Conservation (phyloP, 1,139 yeast genomes). For the Dujonia santamariae region DNA sequence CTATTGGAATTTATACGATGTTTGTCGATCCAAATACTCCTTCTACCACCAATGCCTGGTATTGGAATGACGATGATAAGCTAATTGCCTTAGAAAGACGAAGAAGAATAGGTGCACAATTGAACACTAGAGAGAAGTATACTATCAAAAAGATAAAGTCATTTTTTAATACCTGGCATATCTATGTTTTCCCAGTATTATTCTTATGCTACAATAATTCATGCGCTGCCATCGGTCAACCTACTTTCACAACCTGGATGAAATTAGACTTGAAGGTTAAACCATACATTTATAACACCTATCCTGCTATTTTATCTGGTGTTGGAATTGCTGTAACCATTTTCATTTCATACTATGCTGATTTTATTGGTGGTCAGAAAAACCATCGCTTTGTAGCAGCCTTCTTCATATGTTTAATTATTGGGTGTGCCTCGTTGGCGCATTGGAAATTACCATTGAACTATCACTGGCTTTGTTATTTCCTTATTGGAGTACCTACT, state of each 20-base stretch:
- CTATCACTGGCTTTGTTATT: slow-evolving; percentile 49
- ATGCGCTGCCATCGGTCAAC: slow-evolving; percentile 41
- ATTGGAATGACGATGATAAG: slow-evolving; percentile 31
- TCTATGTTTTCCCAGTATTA: slow-evolving; percentile 45
- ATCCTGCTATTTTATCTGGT: slow-evolving; percentile 47
- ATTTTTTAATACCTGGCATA: slow-evolving; percentile 49
- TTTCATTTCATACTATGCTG: slow-evolving; percentile 38
- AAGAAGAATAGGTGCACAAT: slow-evolving; percentile 43
- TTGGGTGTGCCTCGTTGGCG: slow-evolving; percentile 44
- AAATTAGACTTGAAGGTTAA: slow-evolving; percentile 38
- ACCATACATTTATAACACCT: slow-evolving; percentile 42
- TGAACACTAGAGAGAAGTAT: slow-evolving; percentile 42
- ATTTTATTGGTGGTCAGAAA: slow-evolving; percentile 40
- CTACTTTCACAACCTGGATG: slow-evolving; percentile 55
- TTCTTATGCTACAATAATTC: slow-evolving; percentile 50
- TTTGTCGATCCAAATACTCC: slow-evolving; percentile 38
- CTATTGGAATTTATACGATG: slow-evolving; percentile 35
- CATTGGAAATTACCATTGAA: slow-evolving; percentile 46
- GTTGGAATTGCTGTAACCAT: slow-evolving; percentile 41
- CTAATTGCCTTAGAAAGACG: slow-evolving; percentile 38
- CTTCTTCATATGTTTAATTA: slow-evolving; percentile 32
- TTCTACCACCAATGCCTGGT: slow-evolving; percentile 36
- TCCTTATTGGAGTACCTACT: slow-evolving; percentile 45
- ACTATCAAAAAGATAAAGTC: slow-evolving; percentile 37
- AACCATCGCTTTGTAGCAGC: slow-evolving; percentile 34